Conservation (phyloP, 2,329 filamentous ascomycete species). For the Fusarium algeriense region DNA sequence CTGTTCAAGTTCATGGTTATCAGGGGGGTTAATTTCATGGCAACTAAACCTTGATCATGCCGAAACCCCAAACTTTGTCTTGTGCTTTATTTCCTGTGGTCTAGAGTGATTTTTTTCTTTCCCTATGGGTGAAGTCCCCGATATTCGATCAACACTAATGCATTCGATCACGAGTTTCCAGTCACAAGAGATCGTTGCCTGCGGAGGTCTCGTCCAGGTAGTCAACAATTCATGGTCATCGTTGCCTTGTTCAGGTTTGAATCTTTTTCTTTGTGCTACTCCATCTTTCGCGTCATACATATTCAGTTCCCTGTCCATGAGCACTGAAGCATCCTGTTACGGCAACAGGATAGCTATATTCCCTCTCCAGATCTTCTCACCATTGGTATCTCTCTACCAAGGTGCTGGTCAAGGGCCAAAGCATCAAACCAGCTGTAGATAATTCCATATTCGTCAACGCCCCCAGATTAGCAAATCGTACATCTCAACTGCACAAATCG, state of each 20-base stretch:
- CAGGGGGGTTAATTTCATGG: not conserved
- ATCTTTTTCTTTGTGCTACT: not conserved
- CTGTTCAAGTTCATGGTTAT: not conserved
- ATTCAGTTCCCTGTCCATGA: too few species aligned
- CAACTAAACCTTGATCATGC: not conserved
- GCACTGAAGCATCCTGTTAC: too few species aligned
- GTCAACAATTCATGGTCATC: too few species aligned
- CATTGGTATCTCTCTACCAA: not conserved
- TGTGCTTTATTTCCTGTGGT: not conserved
- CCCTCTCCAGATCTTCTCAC: not conserved
- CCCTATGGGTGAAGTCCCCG: not conserved
- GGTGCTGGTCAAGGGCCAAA: not conserved
- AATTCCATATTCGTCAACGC: not conserved
- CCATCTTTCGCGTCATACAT: not conserved
- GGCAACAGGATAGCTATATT: not conserved
- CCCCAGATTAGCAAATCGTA: not conserved
- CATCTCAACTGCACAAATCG: not conserved
- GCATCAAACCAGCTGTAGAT: not conserved
- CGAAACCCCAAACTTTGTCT: not conserved
- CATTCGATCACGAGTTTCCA: not conserved
- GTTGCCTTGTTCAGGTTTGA: not conserved
- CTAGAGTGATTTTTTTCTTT: too few species aligned
- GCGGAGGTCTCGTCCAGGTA: not conserved
- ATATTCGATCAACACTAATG: not conserved
- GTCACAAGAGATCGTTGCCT: too few species aligned